Percentiles rank a stretch among this genome's conserved stretches.
Evolutionary conservation across 768 basidiomycete species (phyloP).

Genomic region (Tulasnella sp.): DNA sequence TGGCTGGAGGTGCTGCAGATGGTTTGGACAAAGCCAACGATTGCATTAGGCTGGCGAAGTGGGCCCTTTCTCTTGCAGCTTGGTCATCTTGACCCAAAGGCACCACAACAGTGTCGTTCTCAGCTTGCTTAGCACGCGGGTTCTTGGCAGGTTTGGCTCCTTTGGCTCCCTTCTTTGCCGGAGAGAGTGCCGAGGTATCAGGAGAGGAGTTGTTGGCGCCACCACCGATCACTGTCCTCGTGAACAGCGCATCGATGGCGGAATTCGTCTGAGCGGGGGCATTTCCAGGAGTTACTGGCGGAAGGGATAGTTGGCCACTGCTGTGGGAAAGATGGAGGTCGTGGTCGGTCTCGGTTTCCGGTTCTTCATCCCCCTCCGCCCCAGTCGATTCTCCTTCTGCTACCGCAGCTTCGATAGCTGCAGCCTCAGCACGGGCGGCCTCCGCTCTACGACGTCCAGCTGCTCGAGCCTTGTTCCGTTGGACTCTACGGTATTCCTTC

Average conservation of each 20-base stretch:
- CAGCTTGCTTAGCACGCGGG: not conserved
- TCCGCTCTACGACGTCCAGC: not conserved
- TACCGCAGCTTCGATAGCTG: conserved; percentile 12
- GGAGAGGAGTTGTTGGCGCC: conserved; percentile 12
- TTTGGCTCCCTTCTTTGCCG: conserved; percentile 6
- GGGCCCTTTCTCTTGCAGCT: conserved; percentile 3
- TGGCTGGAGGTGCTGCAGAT: not conserved
- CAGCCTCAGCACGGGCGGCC: conserved; percentile 1
- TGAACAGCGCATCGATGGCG: conserved; percentile 26
- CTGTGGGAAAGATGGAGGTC: conserved; percentile 5
- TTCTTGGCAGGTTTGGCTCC: conserved; percentile 3
- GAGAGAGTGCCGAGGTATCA: conserved; percentile 16
- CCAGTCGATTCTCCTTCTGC: conserved; percentile 24
- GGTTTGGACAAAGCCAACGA: conserved; percentile 14
- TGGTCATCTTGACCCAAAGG: not conserved
- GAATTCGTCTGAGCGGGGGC: conserved; percentile 10
- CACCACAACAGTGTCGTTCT: not conserved
- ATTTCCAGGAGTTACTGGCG: not conserved
- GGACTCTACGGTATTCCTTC: conserved; percentile 12
- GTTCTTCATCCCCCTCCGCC: conserved; percentile 25
- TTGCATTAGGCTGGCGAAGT: conserved; percentile 18
- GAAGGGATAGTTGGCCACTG: not conserved
- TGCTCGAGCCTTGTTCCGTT: conserved; percentile 13
- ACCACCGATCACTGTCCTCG: not conserved
- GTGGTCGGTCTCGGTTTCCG: conserved; percentile 21